Conservation (phyloP, 306 rosid species). For the Morella rubra region DNA sequence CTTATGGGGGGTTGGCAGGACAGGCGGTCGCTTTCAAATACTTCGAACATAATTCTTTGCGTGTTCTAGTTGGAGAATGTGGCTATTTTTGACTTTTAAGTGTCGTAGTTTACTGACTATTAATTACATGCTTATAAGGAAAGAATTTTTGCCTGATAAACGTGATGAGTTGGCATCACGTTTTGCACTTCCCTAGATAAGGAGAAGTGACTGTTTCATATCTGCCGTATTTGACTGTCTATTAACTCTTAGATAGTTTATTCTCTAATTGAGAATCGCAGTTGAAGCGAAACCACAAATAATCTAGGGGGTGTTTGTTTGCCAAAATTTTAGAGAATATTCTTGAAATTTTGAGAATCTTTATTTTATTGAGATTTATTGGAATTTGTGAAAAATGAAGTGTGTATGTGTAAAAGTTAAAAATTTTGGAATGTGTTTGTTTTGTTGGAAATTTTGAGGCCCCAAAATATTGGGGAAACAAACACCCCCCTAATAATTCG, state of each 20-base stretch:
- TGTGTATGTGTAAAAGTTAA: too few species aligned
- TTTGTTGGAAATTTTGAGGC: too few species aligned
- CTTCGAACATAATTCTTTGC: neutral
- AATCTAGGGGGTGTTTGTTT: too few species aligned
- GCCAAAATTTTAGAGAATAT: too few species aligned
- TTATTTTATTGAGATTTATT: too few species aligned
- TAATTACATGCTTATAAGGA: neutral
- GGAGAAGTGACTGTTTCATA: neutral
- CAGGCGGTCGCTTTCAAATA: neutral
- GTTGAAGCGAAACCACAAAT: neutral
- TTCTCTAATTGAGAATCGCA: neutral
- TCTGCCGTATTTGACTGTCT: neutral
- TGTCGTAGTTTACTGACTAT: neutral
- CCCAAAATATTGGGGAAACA: too few species aligned
- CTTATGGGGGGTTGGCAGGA: too few species aligned
- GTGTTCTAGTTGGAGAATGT: neutral
- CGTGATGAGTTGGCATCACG: neutral
- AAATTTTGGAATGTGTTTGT: too few species aligned
- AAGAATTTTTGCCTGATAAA: neutral
- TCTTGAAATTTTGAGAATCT: too few species aligned
- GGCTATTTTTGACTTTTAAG: neutral
- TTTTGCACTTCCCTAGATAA: neutral
- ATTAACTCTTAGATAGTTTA: neutral
- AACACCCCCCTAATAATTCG: too few species aligned
- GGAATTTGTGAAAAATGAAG: too few species aligned